Percentiles rank a stretch among this genome's conserved stretches.
Conservation (phyloP, 805 yeast species). For the Candida lessepsii region DNA sequence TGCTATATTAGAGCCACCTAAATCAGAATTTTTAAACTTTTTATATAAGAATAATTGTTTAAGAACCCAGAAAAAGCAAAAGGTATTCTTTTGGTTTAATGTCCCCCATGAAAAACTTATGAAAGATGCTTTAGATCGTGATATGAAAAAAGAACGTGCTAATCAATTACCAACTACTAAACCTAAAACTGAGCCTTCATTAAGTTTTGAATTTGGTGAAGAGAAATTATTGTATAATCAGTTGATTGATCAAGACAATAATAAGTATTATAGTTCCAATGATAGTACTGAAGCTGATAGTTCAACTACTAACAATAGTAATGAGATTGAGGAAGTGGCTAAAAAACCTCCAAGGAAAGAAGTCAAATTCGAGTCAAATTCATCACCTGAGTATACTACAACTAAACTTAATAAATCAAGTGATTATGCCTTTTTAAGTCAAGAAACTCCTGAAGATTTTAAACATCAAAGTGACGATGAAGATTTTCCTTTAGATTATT, state of each 20-base stretch:
- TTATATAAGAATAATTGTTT: constrained; percentile 82
- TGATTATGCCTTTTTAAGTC: constrained; percentile 18
- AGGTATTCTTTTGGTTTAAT: constrained; percentile 94
- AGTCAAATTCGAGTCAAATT: constrained; percentile 5
- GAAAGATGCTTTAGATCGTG: constrained; percentile 91
- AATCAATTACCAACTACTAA: constrained; percentile 68
- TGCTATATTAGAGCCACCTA: constrained; percentile 84
- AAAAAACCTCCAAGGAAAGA: constrained; percentile 3
- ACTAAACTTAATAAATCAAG: constrained; percentile 14
- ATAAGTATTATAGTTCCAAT: constrained; percentile 27
- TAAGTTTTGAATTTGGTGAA: constrained; percentile 68
- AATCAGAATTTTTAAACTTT: constrained; percentile 80
- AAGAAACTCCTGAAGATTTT: constrained; percentile 25
- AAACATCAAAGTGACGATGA: constrained; percentile 54
- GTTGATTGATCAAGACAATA: constrained; percentile 37
- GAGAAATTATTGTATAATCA: constrained; percentile 53
- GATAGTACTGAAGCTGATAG: constrained; percentile 10
- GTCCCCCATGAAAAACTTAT: constrained; percentile 92
- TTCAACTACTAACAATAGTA: constrained; percentile 7
- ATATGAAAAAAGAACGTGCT: constrained; percentile 70
- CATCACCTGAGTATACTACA: constrained; percentile 14
- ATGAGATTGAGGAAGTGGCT: neutral
- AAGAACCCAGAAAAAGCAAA: constrained; percentile 94
- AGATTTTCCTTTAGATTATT: constrained; percentile 71
- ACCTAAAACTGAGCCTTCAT: constrained; percentile 74